These are phyloP conservation scores for Piromyces sp. DNA, from an alignment of 192 early-diverging fungal species.

Conservation along the genomic window DNA sequence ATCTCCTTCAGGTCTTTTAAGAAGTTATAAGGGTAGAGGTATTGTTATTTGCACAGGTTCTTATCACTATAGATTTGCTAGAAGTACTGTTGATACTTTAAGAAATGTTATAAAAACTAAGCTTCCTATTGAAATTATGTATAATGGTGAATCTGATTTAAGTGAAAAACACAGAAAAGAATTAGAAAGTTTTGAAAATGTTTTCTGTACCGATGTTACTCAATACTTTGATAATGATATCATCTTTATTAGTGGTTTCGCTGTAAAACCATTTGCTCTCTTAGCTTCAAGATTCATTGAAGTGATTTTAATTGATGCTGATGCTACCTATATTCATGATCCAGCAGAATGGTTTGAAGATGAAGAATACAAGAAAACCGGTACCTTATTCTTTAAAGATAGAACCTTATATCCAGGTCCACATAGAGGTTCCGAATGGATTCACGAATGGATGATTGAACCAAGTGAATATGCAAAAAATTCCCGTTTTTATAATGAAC, in stretches of 20 bases:
- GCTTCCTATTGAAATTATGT: not conserved
- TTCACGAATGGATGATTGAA: slow-evolving; percentile 25
- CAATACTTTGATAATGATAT: slow-evolving; percentile 16
- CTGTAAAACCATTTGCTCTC: slow-evolving; percentile 49
- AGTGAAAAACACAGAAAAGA: not conserved
- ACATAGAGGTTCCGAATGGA: slow-evolving; percentile 16
- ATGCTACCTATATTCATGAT: slow-evolving; percentile 42
- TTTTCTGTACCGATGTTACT: slow-evolving; percentile 14
- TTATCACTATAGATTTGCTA: slow-evolving; percentile 17
- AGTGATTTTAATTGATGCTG: slow-evolving; percentile 50
- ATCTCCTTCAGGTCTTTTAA: not conserved
- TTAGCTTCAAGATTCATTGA: slow-evolving; percentile 38
- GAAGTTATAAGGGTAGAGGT: slow-evolving; percentile 9
- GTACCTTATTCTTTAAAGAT: slow-evolving; percentile 46
- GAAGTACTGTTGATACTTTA: slow-evolving; percentile 17
- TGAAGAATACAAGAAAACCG: slow-evolving; percentile 20
- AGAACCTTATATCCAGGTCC: slow-evolving; percentile 25
- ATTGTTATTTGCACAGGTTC: slow-evolving; percentile 32
- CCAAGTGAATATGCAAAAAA: slow-evolving; percentile 13
- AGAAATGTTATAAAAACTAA: slow-evolving; percentile 16
- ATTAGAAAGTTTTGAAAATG: slow-evolving; percentile 4
- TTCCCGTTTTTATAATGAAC: slow-evolving; percentile 16
- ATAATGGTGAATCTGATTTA: not conserved
- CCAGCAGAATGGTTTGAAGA: slow-evolving; percentile 33
- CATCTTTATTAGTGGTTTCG: slow-evolving; percentile 33